Base-by-base conservation (phyloP, 805 yeast species). In the Barnettozyma pratensis region DNA sequence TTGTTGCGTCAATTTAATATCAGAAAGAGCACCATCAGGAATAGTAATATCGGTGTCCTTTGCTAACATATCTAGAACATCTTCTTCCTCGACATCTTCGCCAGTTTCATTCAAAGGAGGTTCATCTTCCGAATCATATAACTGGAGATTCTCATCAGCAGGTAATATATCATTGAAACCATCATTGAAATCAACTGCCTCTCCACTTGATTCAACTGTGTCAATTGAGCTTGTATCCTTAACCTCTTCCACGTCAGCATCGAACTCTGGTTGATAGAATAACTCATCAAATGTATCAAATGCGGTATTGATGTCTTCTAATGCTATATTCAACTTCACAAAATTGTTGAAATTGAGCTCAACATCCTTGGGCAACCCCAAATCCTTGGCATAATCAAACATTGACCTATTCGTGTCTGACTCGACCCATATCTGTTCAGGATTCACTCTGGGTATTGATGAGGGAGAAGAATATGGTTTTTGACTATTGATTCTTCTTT, bases 401-500 rank as follows among this genome's bases (percentile, higher is more conserved):
- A 72, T 50, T 3, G 57, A 49, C 11, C 62, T 45, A 36, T 72
- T 61, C 25, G 72, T 76, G 0, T 63, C 65, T 7, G 69, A 63
- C 14, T 72, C 77, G 14, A 67, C 66, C 83, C 83, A 79, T 3
- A 58, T 38, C 7, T 36, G 41, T 6, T 27, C 6, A 0, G 59
- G 57, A 2, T 51, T 41, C 0, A 29, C 19, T 40, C 81, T 60
- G 1, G 55, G 46, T 4, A 69, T 32, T 53, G 57, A 41, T 29
- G 63, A 32, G 26, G 62, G 47, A 14, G 57, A 53, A 4, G 64
- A 49, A 45, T 69, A 71, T 0, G 58, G 50, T 0, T 57, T 55
- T 35, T 76, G 54, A 7, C 72, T 71, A 41, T 73, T 62, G 3
- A 63, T 38, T n/a, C 66, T 64, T 46, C 87, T 68, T 49, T 81